A percentile compares a stretch with the other conserved stretches of the same genome.
These are phyloP conservation scores for Lactarius sanguifluus DNA, from an alignment of 768 basidiomycete genomes.

Conservation along the genomic window DNA sequence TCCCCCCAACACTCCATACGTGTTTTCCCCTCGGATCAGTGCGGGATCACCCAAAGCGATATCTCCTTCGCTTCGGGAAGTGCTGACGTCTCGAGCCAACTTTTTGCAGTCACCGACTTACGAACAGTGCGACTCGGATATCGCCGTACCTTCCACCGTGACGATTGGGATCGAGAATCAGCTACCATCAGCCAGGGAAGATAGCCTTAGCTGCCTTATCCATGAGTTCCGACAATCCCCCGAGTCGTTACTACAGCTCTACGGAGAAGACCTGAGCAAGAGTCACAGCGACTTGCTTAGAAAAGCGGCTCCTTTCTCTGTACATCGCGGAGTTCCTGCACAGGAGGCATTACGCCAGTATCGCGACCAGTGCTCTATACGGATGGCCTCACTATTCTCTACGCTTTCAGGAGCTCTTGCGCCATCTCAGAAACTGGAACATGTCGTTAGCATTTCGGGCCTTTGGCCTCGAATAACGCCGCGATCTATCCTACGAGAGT, in stretches of 20 bases:
- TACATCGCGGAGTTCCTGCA: background rate
- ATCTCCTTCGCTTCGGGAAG: background rate
- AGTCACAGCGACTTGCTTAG: background rate
- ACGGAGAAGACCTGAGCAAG: constrained; percentile 13
- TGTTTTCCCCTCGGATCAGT: background rate
- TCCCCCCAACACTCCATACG: background rate
- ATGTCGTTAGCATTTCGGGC: background rate
- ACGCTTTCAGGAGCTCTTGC: constrained; percentile 1
- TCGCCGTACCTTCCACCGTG: background rate
- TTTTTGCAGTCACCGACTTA: background rate
- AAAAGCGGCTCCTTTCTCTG: background rate
- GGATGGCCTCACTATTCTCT: background rate
- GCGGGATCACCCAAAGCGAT: background rate
- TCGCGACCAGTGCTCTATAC: background rate
- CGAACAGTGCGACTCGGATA: no score
- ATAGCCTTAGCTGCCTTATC: background rate
- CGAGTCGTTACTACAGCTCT: background rate
- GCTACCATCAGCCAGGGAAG: background rate
- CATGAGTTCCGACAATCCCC: constrained; percentile 1
- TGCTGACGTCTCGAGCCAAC: constrained; percentile 2
- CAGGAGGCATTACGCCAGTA: background rate
- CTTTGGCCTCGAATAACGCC: constrained; percentile 23
- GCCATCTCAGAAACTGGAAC: constrained; percentile 2
- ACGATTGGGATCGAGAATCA: background rate
- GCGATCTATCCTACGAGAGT: constrained; percentile 21